phyloP scores from a whole-genome alignment of 2,329 filamentous ascomycete genomes.

The Exophiala oligosperma region DNA sequence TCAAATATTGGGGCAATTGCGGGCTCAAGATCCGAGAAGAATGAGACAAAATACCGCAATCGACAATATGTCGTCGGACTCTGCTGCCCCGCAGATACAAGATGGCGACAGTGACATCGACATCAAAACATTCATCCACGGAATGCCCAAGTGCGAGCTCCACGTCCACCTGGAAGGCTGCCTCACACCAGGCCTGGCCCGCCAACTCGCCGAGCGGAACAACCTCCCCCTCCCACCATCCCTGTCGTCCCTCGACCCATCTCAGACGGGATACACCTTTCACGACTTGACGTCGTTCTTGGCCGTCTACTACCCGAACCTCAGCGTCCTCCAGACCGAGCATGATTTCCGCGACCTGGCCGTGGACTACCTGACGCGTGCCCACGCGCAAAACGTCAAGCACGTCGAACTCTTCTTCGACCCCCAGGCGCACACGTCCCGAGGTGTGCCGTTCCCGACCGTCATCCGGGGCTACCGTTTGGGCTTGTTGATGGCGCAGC shows the following conservation, averaged over 20 bases:
- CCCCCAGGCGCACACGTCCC: slow-evolving; percentile 69
- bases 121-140: slow-evolving; percentile 22
- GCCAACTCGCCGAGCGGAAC: slow-evolving; percentile 24
- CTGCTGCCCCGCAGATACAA: not conserved
- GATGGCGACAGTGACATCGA: slow-evolving; percentile 1
- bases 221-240: slow-evolving; percentile 21
- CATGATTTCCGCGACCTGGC: slow-evolving; percentile 73
- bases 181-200: slow-evolving; percentile 22
- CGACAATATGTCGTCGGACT: not conserved
- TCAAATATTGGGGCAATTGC: too few species aligned
- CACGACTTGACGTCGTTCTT: slow-evolving; percentile 55
- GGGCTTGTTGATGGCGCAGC: slow-evolving; percentile 61
- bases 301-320: slow-evolving; percentile 75
- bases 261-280: slow-evolving; percentile 20
- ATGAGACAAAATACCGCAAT: not conserved
- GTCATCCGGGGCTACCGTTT: slow-evolving; percentile 64
- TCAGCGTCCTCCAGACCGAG: slow-evolving; percentile 64
- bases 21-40: too few species aligned
- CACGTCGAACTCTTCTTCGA: slow-evolving; percentile 82
- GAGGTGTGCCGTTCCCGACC: slow-evolving; percentile 63
- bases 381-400: slow-evolving; percentile 63
- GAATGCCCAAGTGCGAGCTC: slow-evolving; percentile 28
- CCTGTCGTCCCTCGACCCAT: slow-evolving; percentile 17
- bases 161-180: slow-evolving; percentile 28
- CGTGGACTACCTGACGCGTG: slow-evolving; percentile 68